phyloP scores from a whole-genome alignment of 164 flowering plant species.

The Kalanchoe fedtschenkoi region DNA sequence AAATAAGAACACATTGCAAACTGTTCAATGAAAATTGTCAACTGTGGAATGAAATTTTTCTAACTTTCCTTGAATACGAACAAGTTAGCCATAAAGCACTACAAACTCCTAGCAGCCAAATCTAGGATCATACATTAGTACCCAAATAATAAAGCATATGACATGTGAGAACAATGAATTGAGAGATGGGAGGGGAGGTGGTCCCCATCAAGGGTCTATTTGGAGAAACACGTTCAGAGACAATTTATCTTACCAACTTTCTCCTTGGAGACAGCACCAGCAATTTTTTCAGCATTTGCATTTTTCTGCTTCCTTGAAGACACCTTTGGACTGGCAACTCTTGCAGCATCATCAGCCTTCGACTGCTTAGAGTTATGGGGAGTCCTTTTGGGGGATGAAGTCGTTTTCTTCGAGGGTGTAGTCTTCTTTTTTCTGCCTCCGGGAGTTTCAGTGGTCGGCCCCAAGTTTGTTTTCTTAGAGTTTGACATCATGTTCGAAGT shows the following conservation, averaged over 20 bases:
- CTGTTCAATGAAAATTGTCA: too few species aligned
- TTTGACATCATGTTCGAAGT: neutral
- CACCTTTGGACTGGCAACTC: conserved; percentile 37
- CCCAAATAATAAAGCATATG: neutral
- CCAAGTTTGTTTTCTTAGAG: neutral
- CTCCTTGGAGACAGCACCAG: conserved; percentile 33
- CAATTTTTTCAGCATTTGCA: conserved; percentile 15
- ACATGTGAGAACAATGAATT: too few species aligned
- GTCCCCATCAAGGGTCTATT: neutral
- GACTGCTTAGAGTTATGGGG: conserved; percentile 29
- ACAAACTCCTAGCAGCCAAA: neutral
- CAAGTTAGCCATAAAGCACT: neutral
- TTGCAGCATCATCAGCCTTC: conserved; percentile 31
- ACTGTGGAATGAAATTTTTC: neutral
- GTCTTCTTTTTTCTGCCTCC: conserved; percentile 31
- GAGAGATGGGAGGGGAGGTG: too few species aligned
- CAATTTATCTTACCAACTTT: conserved; percentile 31
- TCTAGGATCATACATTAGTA: neutral
- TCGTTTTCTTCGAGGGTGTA: conserved; percentile 22
- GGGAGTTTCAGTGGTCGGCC: conserved; percentile 10
- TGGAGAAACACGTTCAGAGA: neutral
- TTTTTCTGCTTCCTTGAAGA: conserved; percentile 58
- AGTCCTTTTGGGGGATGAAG: conserved; percentile 31
- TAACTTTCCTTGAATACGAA: neutral
- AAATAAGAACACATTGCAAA: neutral